Evolutionary conservation across 163 green algal genomes (phyloP), one percentile per base, ranked within the genome.

Genomic region (Scenedesmus sp.): DNA sequence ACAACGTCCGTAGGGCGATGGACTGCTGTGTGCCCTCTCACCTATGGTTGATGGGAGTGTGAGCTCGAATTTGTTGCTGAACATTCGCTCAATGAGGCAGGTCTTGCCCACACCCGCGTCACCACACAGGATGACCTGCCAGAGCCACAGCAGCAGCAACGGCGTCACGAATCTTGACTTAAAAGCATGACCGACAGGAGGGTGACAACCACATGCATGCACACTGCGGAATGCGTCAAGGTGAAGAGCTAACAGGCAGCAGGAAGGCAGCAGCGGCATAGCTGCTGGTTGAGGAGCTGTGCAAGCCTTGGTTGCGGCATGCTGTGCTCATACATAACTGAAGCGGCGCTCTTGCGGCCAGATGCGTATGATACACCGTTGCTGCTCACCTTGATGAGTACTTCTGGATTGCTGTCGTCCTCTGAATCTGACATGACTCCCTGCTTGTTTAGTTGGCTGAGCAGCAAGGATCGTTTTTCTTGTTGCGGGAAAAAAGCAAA

Each of bases 21-120:
- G 9, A 30, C 51, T 6, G 81, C 44, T 53, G 26, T 26, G 40
- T n/a, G 70, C 35, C 16, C n/a, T 61, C 53, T 43, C 16, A 91
- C 87, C 88, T 65, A 92, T 89, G 26, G 88, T 92, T 10, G 88
- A 51, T 30, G 88, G 88, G 43, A 89, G 51, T 3, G 33, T 61
- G 9, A 46, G 20, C 37, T 92, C 88, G 53, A 89, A 92, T 13
- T 35, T 40, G 83, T 92, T 88, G 65, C 61, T 86, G 68, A 92
- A 92, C 88, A 92, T 92, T 33, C 88, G 88, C 59, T 92, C 88
- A 37, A 92, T 85, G 20, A 92, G 65, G 33, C 81, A 84, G 16
- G 88, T 92, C 49, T 92, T 92, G 65, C 88, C 88, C 15, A 92
- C 88, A 3, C 81, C 88, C 3, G 81, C 85, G 49, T 92, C 88